Conservation (phyloP, 1,284 basidiomycete genomes). For the Trichosporon ovoides region DNA sequence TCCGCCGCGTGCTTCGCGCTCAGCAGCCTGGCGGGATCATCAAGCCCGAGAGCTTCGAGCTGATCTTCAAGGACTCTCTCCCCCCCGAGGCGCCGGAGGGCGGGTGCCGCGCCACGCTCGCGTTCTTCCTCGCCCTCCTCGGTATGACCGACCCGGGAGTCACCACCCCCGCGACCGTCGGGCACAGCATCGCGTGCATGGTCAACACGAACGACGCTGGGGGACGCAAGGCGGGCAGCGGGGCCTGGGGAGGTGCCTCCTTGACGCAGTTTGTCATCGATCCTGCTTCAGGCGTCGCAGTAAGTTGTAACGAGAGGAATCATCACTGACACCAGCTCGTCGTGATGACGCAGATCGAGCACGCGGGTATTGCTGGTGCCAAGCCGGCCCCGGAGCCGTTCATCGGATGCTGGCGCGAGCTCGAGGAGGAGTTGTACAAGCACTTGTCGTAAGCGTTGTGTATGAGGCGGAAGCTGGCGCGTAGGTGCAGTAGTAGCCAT, state of each 20-base stretch:
- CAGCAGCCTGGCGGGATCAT: constrained; percentile 11
- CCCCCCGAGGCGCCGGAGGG: neutral
- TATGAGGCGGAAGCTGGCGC: no score
- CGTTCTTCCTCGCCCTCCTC: neutral
- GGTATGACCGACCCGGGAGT: neutral
- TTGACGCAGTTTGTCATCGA: constrained; percentile 35
- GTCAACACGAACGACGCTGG: constrained; percentile 15
- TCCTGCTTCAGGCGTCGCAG: constrained; percentile 26
- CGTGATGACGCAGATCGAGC: neutral
- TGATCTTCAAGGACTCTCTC: constrained; percentile 23
- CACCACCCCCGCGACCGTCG: neutral
- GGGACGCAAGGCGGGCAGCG: constrained; percentile 25
- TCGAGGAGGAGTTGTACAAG: neutral
- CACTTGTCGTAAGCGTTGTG: neutral
- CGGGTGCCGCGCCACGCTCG: neutral
- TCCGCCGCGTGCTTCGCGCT: constrained; percentile 9
- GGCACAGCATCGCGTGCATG: constrained; percentile 12
- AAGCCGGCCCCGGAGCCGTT: no score
- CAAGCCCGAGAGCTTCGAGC: constrained; percentile 14
- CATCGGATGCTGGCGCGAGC: no score
- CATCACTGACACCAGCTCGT: neutral
- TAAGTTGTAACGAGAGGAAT: constrained; percentile 9
- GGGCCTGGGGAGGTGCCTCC: constrained; percentile 27
- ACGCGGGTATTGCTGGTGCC: no score
- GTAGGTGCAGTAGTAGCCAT: no score